Evolutionary conservation across 345 rosid species (phyloP).

Genomic region (Adansonia digitata): DNA sequence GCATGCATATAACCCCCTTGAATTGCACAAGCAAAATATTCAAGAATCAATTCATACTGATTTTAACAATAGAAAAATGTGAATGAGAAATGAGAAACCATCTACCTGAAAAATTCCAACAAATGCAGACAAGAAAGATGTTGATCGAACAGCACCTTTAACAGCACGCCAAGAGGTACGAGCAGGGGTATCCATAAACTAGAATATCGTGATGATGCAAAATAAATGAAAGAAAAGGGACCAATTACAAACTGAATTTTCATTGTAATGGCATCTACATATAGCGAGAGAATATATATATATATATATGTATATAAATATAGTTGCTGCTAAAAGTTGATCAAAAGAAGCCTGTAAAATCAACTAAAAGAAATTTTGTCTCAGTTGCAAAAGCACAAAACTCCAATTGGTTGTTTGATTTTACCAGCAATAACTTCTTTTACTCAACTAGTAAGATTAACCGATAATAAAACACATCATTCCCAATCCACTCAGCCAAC

Average conservation of each 20-base stretch:
- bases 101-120: conserved; percentile 96
- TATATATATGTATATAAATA: background rate
- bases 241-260: conserved; percentile 13
- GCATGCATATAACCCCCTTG: conserved; percentile 80
- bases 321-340: background rate
- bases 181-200: conserved; percentile 93
- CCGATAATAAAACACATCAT: background rate
- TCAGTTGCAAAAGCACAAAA: background rate
- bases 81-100: conserved; percentile 7
- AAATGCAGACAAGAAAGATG: conserved; percentile 92
- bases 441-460: background rate
- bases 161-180: conserved; percentile 81
- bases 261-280: background rate
- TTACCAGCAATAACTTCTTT: background rate
- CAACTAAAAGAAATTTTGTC: background rate
- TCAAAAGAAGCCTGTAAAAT: background rate
- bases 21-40: conserved; percentile 16
- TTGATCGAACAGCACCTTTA: conserved; percentile 86
- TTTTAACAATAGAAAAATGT: background rate
- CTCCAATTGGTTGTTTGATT: background rate
- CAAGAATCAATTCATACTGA: conserved; percentile 16
- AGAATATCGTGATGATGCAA: conserved; percentile 22
- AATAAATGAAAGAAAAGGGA: background rate
- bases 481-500: background rate
- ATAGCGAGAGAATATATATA: background rate